Evolutionary conservation across 306 rosid species (phyloP), one percentile per base, ranked within the genome.

Genomic region (Lathyrus aphaca): DNA sequence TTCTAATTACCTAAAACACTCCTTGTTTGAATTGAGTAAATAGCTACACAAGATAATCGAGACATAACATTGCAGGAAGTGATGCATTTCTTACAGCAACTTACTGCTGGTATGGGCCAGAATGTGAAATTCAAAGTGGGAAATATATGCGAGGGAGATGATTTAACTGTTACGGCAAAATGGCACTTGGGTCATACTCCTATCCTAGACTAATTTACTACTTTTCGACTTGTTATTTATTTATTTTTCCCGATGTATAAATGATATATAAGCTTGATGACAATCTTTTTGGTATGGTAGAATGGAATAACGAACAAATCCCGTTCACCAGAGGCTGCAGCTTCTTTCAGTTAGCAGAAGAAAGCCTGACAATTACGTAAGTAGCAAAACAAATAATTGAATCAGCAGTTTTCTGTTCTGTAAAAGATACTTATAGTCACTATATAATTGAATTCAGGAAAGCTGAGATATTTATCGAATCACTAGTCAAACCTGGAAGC

Each of bases 241-340:
- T 5, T 23, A 21, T 3, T 23, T 44, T 64, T 35, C 32, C n/a
- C 42, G 10, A 32, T 1, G 15, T 53, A 39, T 15, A 15, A 44
- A 67, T 61, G 14, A 51, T 10, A 6, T 46, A 23, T n/a, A 3
- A 32, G 30, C 17, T 51, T 43, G 37, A 72, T 69, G 64, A 66
- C 6, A 39, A 59, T 75, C n/a, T 64, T 16, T 59, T 42, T 55
- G 58, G 46, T 49, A n/a, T 78, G 12, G 57, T 77, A 93, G 98
- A 83, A 68, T 93, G 96, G 96, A 90, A 88, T 76, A 25, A 77
- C 15, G 67, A 66, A 55, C 72, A 66, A 76, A 86, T 93, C 40
- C 98, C 98, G 17, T 90, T 86, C 80, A 86, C 98, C 59, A 86
- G 88, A 85, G 98, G 98, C 44, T 85, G 93, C 87, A 90, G 85